Percentiles rank a stretch among this genome's conserved stretches.
Conservation (phyloP, 768 basidiomycete species). For the Mycena kentingensis region DNA sequence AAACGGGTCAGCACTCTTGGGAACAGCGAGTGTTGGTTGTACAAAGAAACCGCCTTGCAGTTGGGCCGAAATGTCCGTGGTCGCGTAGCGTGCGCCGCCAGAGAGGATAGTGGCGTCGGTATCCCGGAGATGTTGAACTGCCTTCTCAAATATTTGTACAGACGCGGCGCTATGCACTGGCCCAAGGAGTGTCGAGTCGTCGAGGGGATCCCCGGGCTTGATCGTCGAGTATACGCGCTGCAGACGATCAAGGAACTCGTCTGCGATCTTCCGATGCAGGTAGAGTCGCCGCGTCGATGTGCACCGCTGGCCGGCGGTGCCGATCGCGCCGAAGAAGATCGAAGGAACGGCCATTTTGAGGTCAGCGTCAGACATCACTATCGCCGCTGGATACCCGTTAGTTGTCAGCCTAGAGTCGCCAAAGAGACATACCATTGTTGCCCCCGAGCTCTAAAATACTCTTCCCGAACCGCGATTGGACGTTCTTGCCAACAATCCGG, state of each 20-base stretch:
- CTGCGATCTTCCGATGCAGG: slow-evolving; percentile 79
- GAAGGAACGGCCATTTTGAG: slow-evolving; percentile 85
- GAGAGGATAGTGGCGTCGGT: slow-evolving; percentile 76
- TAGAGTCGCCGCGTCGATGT: slow-evolving; percentile 91
- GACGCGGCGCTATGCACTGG: slow-evolving; percentile 79
- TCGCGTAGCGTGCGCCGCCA: slow-evolving; percentile 63
- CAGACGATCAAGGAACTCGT: slow-evolving; percentile 74
- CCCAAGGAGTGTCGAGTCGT: slow-evolving; percentile 72
- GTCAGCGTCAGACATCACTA: slow-evolving; percentile 94
- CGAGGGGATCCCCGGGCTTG: slow-evolving; percentile 84
- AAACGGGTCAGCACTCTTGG: slow-evolving; percentile 53
- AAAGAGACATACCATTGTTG: slow-evolving; percentile 72
- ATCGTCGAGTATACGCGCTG: slow-evolving; percentile 71
- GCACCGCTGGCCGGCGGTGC: slow-evolving; percentile 75
- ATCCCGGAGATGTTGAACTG: slow-evolving; percentile 61
- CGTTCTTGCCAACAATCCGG: slow-evolving; percentile 81
- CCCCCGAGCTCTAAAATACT: slow-evolving; percentile 90
- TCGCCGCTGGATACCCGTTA: slow-evolving; percentile 62
- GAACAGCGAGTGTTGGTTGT: slow-evolving; percentile 80
- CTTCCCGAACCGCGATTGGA: slow-evolving; percentile 88
- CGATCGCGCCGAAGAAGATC: slow-evolving; percentile 93
- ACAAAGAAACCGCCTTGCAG: slow-evolving; percentile 83
- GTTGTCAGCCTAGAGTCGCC: slow-evolving; percentile 17
- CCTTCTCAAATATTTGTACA: slow-evolving; percentile 61
- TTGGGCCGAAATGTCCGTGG: slow-evolving; percentile 32